Conservation (phyloP, 257 asterid species). For the Ballota nigra region DNA sequence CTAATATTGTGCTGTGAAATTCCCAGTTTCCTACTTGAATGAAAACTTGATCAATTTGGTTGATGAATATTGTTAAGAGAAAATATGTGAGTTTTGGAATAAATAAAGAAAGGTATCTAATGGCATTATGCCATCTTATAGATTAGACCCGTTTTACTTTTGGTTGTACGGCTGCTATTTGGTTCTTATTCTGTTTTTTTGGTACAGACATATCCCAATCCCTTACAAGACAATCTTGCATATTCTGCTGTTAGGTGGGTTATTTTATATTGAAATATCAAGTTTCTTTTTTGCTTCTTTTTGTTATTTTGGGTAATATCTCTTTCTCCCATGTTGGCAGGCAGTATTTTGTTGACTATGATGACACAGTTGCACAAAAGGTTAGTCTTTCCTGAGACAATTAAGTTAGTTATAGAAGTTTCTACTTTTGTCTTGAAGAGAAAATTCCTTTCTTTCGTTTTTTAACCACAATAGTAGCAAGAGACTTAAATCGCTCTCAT, state of each 20-base stretch:
- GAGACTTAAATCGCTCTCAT: background rate
- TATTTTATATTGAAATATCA: background rate
- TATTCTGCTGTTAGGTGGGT: conserved; percentile 78
- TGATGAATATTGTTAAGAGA: background rate
- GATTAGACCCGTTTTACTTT: background rate
- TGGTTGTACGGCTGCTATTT: background rate
- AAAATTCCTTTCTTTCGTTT: background rate
- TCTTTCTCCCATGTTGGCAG: conserved; percentile 32
- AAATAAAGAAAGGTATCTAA: background rate
- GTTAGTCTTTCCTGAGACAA: conserved; percentile 32
- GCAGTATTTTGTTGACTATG: conserved; percentile 82
- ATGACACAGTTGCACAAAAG: conserved; percentile 80
- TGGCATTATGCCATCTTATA: conserved; percentile 9
- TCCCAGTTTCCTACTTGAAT: conserved; percentile 10
- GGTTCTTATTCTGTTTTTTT: conserved; percentile 10
- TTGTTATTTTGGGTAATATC: background rate
- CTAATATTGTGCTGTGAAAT: background rate
- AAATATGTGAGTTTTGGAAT: background rate
- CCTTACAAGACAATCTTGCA: conserved; percentile 81
- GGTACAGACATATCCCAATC: conserved; percentile 73
- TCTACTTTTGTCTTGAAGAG: background rate
- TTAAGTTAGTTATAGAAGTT: background rate
- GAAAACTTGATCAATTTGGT: background rate
- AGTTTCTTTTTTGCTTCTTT: background rate
- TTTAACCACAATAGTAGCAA: background rate